These are phyloP conservation scores for Aristolochia contorta DNA, from an alignment of 164 flowering plant genomes.

Conservation along the genomic window DNA sequence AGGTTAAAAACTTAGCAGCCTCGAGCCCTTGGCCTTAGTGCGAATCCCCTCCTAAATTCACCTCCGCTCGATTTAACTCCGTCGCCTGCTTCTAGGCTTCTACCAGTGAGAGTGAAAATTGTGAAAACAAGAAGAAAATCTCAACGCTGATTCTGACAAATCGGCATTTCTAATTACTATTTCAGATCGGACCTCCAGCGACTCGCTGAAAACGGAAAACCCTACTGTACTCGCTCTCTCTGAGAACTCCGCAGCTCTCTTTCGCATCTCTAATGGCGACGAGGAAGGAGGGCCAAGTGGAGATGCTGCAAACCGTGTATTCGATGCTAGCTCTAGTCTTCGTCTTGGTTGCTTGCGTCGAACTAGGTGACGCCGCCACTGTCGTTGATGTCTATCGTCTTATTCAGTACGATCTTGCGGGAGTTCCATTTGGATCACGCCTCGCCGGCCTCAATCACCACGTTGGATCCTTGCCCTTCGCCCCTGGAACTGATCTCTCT, in stretches of 20 bases:
- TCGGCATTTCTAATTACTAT: too few species aligned
- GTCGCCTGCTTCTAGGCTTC: too few species aligned
- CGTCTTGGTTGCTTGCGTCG: conserved; percentile 70
- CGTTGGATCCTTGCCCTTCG: conserved; percentile 54
- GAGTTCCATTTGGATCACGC: conserved; percentile 92
- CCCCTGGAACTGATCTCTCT: conserved; percentile 64
- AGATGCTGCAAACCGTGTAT: conserved; percentile 42
- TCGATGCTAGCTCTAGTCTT: conserved; percentile 47
- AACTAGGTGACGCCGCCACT: conserved; percentile 90
- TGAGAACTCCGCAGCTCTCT: background rate
- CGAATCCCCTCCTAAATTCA: too few species aligned
- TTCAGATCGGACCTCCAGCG: too few species aligned
- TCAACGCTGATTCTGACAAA: too few species aligned
- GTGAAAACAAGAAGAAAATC: too few species aligned
- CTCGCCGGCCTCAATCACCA: conserved; percentile 74
- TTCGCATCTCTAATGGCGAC: conserved; percentile 19
- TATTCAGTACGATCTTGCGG: conserved; percentile 87
- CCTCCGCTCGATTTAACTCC: too few species aligned
- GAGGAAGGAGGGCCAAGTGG: conserved; percentile 21
- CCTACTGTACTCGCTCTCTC: background rate
- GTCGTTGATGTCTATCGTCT: conserved; percentile 92
- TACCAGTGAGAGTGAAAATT: too few species aligned
- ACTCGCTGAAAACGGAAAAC: background rate
- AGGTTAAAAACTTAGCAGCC: too few species aligned
- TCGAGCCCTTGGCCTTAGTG: too few species aligned